Evolutionary conservation across 2,329 filamentous ascomycete species (phyloP).

Genomic region (Dothiorella sarmentorum): DNA sequence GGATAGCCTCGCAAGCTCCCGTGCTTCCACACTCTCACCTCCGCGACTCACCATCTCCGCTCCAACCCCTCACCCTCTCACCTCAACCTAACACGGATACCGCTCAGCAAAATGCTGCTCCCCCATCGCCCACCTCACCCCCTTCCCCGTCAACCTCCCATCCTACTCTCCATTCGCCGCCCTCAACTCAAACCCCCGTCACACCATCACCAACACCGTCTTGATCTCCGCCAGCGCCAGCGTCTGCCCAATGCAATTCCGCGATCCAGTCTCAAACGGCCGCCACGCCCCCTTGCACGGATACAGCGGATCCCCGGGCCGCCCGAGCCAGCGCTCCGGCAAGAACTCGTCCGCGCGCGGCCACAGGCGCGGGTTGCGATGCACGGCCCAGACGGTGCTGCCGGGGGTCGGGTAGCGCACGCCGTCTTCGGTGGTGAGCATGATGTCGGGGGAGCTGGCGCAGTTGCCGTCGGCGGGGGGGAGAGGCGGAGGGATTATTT

Average conservation of each 20-base stretch:
- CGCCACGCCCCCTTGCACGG: conserved; percentile 30
- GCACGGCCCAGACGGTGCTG: not conserved
- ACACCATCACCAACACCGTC: conserved; percentile 40
- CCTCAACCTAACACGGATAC: too few species aligned
- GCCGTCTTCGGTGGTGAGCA: not conserved
- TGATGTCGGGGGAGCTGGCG: not conserved
- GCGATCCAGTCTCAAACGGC: conserved; percentile 39
- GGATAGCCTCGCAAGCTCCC: too few species aligned
- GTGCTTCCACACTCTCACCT: too few species aligned
- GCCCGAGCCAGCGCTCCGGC: conserved; percentile 8
- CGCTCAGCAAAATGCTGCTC: too few species aligned
- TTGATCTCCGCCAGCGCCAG: conserved; percentile 37
- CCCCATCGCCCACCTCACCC: too few species aligned
- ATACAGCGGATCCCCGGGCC: conserved; percentile 22
- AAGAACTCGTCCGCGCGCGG: not conserved
- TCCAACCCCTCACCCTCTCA: too few species aligned
- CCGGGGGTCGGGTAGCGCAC: not conserved
- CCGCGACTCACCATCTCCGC: too few species aligned
- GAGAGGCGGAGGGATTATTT: conserved; percentile 35
- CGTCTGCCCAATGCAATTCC: conserved; percentile 39
- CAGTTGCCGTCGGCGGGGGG: conserved; percentile 21
- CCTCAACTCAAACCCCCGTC: too few species aligned
- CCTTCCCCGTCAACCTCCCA: too few species aligned
- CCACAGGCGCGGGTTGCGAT: not conserved
- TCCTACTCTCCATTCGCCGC: too few species aligned